Conservation (phyloP, 768 basidiomycete genomes). For the Mycena olivaceomarginata region DNA sequence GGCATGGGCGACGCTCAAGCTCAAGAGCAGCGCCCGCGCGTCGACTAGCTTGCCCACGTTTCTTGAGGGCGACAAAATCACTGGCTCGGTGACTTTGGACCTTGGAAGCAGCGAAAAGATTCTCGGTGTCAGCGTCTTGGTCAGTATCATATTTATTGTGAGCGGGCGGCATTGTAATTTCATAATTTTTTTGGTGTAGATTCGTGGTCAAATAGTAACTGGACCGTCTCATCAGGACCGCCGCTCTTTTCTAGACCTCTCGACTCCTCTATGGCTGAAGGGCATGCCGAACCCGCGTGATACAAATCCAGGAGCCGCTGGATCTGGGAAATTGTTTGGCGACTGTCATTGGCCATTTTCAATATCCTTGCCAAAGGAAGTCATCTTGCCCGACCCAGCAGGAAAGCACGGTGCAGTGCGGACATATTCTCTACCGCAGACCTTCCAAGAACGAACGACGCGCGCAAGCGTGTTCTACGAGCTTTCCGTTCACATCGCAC, state of each 20-base stretch:
- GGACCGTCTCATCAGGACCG: constrained; percentile 26
- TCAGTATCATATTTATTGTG: constrained; percentile 1
- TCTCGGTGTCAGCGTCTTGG: constrained; percentile 35
- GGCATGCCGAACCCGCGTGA: constrained; percentile 34
- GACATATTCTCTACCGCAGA: constrained; percentile 55
- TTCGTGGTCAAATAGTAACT: constrained; percentile 39
- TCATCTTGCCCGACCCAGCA: constrained; percentile 42
- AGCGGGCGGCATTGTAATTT: background rate
- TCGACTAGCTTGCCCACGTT: constrained; percentile 33
- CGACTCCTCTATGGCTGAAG: constrained; percentile 44
- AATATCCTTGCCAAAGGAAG: constrained; percentile 59
- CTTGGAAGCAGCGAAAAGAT: constrained; percentile 39
- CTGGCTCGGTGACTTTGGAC: constrained; percentile 36
- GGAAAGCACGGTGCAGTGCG: constrained; percentile 29
- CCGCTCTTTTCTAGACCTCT: constrained; percentile 33
- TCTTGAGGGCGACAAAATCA: constrained; percentile 36
- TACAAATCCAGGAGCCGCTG: background rate
- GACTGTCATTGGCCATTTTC: constrained; percentile 63
- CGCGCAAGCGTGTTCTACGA: constrained; percentile 60
- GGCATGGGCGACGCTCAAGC: constrained; percentile 43
- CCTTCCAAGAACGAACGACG: constrained; percentile 57
- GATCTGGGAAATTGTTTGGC: constrained; percentile 55
- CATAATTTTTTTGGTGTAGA: constrained; percentile 1
- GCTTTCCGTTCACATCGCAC: constrained; percentile 58
- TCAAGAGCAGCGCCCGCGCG: constrained; percentile 35